These are phyloP conservation scores for Talaromyces sp. DNA, from an alignment of 2,329 filamentous ascomycete species.

Conservation along the genomic window DNA sequence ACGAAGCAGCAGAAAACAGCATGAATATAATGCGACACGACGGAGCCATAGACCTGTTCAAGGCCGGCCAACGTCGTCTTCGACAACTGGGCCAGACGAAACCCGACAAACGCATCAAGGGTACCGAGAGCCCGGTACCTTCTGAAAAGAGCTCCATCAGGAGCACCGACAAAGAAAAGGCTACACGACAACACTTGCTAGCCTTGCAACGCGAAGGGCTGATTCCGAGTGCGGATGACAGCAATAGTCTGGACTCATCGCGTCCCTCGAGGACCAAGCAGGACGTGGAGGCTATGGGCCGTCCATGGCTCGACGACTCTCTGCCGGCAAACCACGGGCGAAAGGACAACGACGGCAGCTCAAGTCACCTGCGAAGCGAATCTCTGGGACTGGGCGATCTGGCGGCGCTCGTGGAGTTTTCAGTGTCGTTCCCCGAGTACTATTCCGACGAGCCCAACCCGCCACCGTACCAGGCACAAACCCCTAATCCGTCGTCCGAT, in stretches of 20 bases:
- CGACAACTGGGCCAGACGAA: conserved; percentile 28
- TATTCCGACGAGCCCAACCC: conserved; percentile 8
- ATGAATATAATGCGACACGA: conserved; percentile 15
- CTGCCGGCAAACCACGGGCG: conserved; percentile 8
- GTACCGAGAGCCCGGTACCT: conserved; percentile 1
- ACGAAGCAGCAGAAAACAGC: neutral
- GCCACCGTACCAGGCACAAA: conserved; percentile 10
- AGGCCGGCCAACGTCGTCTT: conserved; percentile 30
- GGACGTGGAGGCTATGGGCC: conserved; percentile 33
- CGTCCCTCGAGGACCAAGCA: conserved; percentile 22
- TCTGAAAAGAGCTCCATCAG: neutral
- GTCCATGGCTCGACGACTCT: conserved; percentile 30
- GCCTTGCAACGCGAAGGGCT: conserved; percentile 28
- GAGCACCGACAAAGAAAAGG: conserved; percentile 8
- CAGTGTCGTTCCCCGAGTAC: conserved; percentile 16
- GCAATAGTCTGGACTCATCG: conserved; percentile 14
- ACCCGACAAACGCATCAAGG: conserved; percentile 9
- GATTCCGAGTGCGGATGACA: conserved; percentile 12
- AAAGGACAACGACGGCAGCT: conserved; percentile 4
- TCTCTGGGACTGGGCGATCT: conserved; percentile 27
- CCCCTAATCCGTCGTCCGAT: neutral
- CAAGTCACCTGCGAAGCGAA: conserved; percentile 1
- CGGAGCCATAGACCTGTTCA: conserved; percentile 22
- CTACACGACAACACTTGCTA: conserved; percentile 20
- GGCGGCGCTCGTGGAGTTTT: conserved; percentile 28